phyloP scores from a whole-genome alignment of 345 rosid species.

The Aurinia saxatilis region DNA sequence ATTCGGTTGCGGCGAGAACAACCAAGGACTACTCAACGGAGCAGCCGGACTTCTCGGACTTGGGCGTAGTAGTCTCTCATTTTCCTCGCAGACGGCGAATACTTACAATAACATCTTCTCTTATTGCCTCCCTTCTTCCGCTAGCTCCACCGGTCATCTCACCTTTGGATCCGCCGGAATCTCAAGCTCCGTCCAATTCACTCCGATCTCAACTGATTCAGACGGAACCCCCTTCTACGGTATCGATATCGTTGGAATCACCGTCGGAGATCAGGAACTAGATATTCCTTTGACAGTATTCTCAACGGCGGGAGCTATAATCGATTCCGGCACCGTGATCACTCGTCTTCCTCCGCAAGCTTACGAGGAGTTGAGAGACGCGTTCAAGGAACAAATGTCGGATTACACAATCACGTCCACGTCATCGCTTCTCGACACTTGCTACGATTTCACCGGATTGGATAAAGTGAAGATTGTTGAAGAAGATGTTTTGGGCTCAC shows the following conservation, averaged over 20 bases:
- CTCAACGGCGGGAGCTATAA: slow-evolving; percentile 21
- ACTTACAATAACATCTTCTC: slow-evolving; percentile 55
- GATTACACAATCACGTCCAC: slow-evolving; percentile 43
- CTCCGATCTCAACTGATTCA: slow-evolving; percentile 32
- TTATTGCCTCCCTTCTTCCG: slow-evolving; percentile 64
- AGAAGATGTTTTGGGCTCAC: no score
- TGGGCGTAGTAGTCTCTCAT: slow-evolving; percentile 47
- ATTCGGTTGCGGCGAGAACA: slow-evolving; percentile 70
- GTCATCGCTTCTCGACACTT: slow-evolving; percentile 54
- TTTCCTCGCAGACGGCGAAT: slow-evolving; percentile 47
- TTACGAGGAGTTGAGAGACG: slow-evolving; percentile 32
- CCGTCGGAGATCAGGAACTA: slow-evolving; percentile 31
- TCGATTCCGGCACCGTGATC: no score
- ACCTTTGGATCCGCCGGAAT: slow-evolving; percentile 37
- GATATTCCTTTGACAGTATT: slow-evolving; percentile 35
- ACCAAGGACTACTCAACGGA: slow-evolving; percentile 43
- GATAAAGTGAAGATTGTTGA: no score
- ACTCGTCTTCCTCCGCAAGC: no score
- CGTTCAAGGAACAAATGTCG: slow-evolving; percentile 39
- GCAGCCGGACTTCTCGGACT: slow-evolving; percentile 59
- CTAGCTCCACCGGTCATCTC: slow-evolving; percentile 54
- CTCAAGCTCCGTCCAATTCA: slow-evolving; percentile 36
- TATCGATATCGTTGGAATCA: slow-evolving; percentile 28
- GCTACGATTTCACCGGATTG: slow-evolving; percentile 46
- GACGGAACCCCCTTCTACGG: slow-evolving; percentile 65